phyloP scores from a whole-genome alignment of 257 asterid species.

The Solanum peruvianum region DNA sequence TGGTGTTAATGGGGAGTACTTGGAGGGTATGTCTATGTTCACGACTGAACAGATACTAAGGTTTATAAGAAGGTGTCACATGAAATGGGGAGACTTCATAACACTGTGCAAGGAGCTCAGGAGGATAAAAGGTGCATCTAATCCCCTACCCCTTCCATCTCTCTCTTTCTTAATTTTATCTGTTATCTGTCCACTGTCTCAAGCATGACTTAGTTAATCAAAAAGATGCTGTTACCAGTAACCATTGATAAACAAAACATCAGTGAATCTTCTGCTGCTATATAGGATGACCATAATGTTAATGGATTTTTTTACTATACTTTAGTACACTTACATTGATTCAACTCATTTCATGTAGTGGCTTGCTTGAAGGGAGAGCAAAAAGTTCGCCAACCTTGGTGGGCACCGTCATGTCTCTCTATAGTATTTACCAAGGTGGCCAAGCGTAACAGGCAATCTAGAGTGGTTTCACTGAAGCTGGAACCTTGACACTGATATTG shows the following conservation, averaged over 20 bases:
- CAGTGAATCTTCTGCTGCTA: not conserved
- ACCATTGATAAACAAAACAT: not conserved
- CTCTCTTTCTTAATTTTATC: not conserved
- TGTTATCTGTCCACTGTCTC: not conserved
- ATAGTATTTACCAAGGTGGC: slow-evolving; percentile 55
- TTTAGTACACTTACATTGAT: not conserved
- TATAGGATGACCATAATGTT: not conserved
- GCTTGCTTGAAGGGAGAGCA: slow-evolving; percentile 99
- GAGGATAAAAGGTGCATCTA: slow-evolving; percentile 77
- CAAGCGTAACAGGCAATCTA: slow-evolving; percentile 77
- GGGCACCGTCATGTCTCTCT: slow-evolving; percentile 88
- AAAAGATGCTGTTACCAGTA: not conserved
- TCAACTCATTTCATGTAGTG: slow-evolving; percentile 26
- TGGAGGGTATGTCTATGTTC: slow-evolving; percentile 98
- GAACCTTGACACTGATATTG: slow-evolving; percentile 60
- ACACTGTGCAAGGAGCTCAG: slow-evolving; percentile 99
- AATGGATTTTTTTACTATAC: not conserved
- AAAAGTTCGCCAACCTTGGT: slow-evolving; percentile 86
- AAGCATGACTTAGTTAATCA: not conserved
- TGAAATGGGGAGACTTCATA: slow-evolving; percentile 99
- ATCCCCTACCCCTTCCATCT: not conserved
- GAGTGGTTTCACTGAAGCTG: slow-evolving; percentile 94
- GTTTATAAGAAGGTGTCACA: slow-evolving; percentile 96
- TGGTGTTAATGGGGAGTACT: slow-evolving; percentile 92
- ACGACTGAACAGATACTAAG: slow-evolving; percentile 98